Conservation (phyloP, 345 rosid genomes). For the Citrus sp. region DNA sequence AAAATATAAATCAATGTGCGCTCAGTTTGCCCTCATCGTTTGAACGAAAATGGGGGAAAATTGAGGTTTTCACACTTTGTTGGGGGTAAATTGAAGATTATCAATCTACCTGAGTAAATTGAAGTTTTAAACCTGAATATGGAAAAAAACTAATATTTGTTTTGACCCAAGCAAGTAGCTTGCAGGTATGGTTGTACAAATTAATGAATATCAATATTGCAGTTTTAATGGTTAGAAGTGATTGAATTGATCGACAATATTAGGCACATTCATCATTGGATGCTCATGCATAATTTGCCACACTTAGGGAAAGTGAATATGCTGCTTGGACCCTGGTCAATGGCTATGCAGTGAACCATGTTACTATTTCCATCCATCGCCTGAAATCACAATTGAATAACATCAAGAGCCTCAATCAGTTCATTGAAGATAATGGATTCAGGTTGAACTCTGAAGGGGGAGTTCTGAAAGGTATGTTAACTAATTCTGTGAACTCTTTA, state of each 20-base stretch:
- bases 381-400: constrained; percentile 60
- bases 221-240: background rate
- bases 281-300: background rate
- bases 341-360: constrained; percentile 91
- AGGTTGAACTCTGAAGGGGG: constrained; percentile 83
- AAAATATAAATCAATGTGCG: too few species aligned
- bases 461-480: constrained; percentile 66
- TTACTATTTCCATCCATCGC: constrained; percentile 71
- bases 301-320: constrained; percentile 78
- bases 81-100: too few species aligned
- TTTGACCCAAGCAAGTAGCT: background rate
- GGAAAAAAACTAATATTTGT: too few species aligned
- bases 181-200: background rate
- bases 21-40: too few species aligned
- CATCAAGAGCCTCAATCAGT: constrained; percentile 52
- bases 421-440: constrained; percentile 63
- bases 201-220: background rate
- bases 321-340: constrained; percentile 93
- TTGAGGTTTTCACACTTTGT: too few species aligned
- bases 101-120: too few species aligned
- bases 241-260: background rate
- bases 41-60: too few species aligned
- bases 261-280: background rate
- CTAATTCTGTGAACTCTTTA: background rate
- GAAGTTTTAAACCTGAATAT: too few species aligned